Evolutionary conservation across 805 yeast genomes (phyloP).

Genomic region (Metschnikowia shivogae): DNA sequence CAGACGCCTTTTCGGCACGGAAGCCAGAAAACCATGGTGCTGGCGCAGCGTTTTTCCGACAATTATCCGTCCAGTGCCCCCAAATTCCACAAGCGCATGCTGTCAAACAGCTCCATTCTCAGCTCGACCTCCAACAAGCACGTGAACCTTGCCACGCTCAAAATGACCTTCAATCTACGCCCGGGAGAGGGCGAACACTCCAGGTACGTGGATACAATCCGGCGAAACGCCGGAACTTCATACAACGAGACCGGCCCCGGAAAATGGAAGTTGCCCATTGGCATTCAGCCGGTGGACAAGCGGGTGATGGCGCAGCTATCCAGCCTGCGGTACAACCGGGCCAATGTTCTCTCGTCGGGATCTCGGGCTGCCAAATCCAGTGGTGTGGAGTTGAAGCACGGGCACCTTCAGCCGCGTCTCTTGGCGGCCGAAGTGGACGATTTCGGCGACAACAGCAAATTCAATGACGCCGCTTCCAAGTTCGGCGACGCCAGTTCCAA

Average conservation of each 20-base stretch:
- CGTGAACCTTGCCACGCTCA: conserved; percentile 36
- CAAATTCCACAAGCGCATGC: conserved; percentile 12
- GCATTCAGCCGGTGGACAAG: conserved; percentile 46
- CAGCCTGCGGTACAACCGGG: conserved; percentile 17
- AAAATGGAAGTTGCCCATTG: conserved; percentile 50
- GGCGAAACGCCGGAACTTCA: conserved; percentile 46
- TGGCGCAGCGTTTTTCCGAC: not conserved
- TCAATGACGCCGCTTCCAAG: conserved; percentile 9
- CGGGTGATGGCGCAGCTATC: conserved; percentile 18
- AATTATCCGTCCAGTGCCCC: not conserved
- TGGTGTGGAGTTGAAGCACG: conserved; percentile 57
- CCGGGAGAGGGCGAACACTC: conserved; percentile 52
- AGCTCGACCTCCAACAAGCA: conserved; percentile 31
- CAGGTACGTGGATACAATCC: conserved; percentile 42
- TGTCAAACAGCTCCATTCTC: conserved; percentile 34
- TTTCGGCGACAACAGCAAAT: conserved; percentile 10
- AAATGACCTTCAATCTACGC: conserved; percentile 30
- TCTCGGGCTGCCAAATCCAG: conserved; percentile 28
- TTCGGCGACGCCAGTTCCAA: conserved; percentile 10
- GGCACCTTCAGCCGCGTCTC: conserved; percentile 58
- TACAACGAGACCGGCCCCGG: conserved; percentile 45
- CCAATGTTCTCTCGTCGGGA: conserved; percentile 3
- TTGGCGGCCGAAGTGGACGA: conserved; percentile 76
- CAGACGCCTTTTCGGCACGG: not conserved
- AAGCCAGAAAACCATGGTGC: not conserved